Conservation (phyloP, 352 stramenopile genomes). For the Blastocystis sp. region DNA sequence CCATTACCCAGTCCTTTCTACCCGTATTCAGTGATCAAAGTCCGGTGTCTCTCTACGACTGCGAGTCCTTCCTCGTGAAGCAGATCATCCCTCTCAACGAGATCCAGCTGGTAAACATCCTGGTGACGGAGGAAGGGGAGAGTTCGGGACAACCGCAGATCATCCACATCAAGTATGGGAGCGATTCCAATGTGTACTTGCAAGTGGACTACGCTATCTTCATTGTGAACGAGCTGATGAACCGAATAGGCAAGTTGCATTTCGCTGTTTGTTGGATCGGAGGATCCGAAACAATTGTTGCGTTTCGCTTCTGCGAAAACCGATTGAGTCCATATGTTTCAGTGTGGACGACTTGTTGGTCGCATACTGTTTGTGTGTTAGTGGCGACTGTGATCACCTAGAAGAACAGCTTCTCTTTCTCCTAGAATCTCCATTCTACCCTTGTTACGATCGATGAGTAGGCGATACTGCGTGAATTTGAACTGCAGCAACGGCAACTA, state of each 20-base stretch:
- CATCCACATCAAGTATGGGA: conserved; percentile 22
- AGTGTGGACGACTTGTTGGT: background rate
- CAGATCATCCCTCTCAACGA: background rate
- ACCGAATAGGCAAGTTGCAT: conserved; percentile 26
- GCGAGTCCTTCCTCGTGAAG: conserved; percentile 1
- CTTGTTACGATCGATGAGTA: too few species aligned
- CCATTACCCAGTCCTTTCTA: background rate
- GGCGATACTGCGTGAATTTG: background rate
- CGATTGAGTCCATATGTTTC: background rate
- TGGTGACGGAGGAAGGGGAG: background rate
- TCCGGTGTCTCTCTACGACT: too few species aligned
- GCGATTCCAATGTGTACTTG: background rate
- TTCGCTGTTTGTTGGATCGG: conserved; percentile 11
- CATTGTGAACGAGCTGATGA: conserved; percentile 46
- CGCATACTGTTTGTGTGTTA: background rate
- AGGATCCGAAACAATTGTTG: background rate
- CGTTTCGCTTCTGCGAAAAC: too few species aligned
- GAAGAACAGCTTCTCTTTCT: too few species aligned
- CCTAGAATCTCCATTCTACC: too few species aligned
- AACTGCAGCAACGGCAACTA: background rate
- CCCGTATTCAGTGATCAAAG: background rate
- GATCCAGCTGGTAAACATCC: conserved; percentile 33
- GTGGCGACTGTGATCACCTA: too few species aligned
- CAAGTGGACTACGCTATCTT: conserved; percentile 52
- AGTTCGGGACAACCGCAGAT: background rate